A percentile compares a stretch with the other conserved stretches of the same genome.
These are phyloP conservation scores for Paramecium biaurelia DNA, from an alignment of 73 alveolate genomes.

Conservation along the genomic window DNA sequence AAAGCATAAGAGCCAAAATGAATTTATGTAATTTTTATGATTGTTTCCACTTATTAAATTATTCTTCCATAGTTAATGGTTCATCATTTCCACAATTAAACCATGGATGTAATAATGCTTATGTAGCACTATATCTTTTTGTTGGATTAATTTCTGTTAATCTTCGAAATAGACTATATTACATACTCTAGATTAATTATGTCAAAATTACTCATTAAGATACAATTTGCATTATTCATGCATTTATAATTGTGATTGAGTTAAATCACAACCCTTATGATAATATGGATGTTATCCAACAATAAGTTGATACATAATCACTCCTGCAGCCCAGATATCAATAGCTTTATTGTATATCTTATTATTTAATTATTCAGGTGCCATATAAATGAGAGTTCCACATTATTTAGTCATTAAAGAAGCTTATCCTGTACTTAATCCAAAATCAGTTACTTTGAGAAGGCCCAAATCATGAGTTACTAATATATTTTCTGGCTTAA, in stretches of 20 bases:
- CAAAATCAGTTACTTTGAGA: slow-evolving; percentile 69
- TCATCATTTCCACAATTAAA: slow-evolving; percentile 49
- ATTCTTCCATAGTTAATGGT: slow-evolving; percentile 51
- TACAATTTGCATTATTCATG: not conserved
- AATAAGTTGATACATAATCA: slow-evolving; percentile 65
- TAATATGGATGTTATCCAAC: slow-evolving; percentile 49
- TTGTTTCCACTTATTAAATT: not conserved
- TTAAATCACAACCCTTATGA: slow-evolving; percentile 25
- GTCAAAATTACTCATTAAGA: not conserved
- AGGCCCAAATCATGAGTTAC: slow-evolving; percentile 21
- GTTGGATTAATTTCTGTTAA: slow-evolving; percentile 75
- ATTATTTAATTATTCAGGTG: slow-evolving; percentile 68
- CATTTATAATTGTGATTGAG: not conserved
- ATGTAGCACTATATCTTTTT: slow-evolving; percentile 72
- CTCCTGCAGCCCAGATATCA: slow-evolving; percentile 76
- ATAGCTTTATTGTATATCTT: slow-evolving; percentile 61
- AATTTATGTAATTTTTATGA: not conserved
- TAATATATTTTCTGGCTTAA: slow-evolving; percentile 71
- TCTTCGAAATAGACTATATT: slow-evolving; percentile 66
- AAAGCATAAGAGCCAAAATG: not conserved
- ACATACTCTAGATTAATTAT: slow-evolving; percentile 24
- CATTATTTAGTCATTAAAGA: slow-evolving; percentile 61
- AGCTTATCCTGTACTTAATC: slow-evolving; percentile 69
- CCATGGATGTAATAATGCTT: slow-evolving; percentile 81
- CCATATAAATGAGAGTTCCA: slow-evolving; percentile 78